Base-by-base conservation (phyloP, 805 yeast genomes). In the Lipomyces lipofer region DNA sequence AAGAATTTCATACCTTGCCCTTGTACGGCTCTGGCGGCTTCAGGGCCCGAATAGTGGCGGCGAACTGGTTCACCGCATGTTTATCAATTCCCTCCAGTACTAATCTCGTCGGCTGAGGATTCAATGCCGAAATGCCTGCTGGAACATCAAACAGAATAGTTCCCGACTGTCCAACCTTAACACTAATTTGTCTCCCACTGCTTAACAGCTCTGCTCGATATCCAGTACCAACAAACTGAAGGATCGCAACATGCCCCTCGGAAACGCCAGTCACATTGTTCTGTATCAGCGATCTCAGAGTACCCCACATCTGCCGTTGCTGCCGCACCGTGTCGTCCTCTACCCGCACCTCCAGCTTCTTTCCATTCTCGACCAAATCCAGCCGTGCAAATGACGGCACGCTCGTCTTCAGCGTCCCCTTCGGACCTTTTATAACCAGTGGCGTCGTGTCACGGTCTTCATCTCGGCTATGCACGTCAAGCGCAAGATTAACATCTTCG, bases 21-120 rank as follows among this genome's bases (percentile, higher is more conserved):
- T 94, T 94, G 72, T 94, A 94, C 36, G 97, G 97, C 75, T 94
- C 99, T 43, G 99, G 99, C 58, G 95, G 95, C 69, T 88, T 88
- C 77, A 82, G 82, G 64, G 81, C 81, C 71, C 98, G 84, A 62
- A 94, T 77, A 53, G 82, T 81, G 13, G 96, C 96, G 17, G 98
- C 99, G 72, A 88, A 89, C 51, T 85, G 77, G 67, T 82, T 85
- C 46, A 94, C 91, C 68, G 85, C 84, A 71, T 91, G 96, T 71
- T 88, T 87, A 71, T 92, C 85, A 42, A 83, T 74, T 25, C 99
- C 98, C 73, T 88, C 95, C 24, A 94, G 74, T 52, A 92, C 77
- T 49, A 94, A 71, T 63, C 96, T 79, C 5, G 96, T 88, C 13
- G 97, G 96, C 5, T 84, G 79, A 15, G 98, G 98, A 12, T 86